Conservation (phyloP, 139 green algal genomes). For the Coccomyxa sp. region DNA sequence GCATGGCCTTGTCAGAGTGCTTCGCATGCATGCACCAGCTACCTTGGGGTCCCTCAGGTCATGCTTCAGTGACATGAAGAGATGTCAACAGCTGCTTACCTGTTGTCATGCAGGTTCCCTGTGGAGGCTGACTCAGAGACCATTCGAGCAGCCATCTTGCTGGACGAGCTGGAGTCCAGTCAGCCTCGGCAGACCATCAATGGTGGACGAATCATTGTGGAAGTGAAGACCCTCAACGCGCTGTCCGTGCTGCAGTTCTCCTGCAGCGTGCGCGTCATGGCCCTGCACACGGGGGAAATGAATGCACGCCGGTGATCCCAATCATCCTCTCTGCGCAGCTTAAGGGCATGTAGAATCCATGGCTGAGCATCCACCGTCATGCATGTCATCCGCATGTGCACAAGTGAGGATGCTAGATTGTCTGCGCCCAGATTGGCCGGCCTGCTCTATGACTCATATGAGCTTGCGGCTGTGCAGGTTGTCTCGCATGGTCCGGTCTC, state of each 20-base stretch:
- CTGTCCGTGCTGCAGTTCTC: slow-evolving; percentile 42
- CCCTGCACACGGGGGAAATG: slow-evolving; percentile 46
- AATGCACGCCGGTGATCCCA: slow-evolving; percentile 40
- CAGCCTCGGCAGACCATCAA: background rate
- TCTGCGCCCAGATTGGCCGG: background rate
- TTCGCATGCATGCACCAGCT: too few species aligned
- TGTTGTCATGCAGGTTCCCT: slow-evolving; percentile 1
- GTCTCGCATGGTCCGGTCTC: slow-evolving; percentile 20
- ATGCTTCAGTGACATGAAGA: too few species aligned
- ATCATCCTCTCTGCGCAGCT: background rate
- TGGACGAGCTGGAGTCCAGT: slow-evolving; percentile 33
- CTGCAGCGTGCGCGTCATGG: slow-evolving; percentile 38
- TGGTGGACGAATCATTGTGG: background rate
- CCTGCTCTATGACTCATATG: background rate
- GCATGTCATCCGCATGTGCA: background rate
- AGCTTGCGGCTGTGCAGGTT: background rate
- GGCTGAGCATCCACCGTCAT: too few species aligned
- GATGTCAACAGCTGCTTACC: too few species aligned
- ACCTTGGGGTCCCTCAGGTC: too few species aligned
- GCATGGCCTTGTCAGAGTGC: too few species aligned
- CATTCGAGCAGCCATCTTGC: slow-evolving; percentile 33
- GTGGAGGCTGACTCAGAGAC: slow-evolving; percentile 34
- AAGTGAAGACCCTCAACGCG: slow-evolving; percentile 42
- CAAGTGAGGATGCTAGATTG: background rate
- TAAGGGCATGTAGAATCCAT: too few species aligned